These are phyloP conservation scores for Tinospora cordifolia DNA, from an alignment of 164 flowering plant genomes.

Conservation along the genomic window DNA sequence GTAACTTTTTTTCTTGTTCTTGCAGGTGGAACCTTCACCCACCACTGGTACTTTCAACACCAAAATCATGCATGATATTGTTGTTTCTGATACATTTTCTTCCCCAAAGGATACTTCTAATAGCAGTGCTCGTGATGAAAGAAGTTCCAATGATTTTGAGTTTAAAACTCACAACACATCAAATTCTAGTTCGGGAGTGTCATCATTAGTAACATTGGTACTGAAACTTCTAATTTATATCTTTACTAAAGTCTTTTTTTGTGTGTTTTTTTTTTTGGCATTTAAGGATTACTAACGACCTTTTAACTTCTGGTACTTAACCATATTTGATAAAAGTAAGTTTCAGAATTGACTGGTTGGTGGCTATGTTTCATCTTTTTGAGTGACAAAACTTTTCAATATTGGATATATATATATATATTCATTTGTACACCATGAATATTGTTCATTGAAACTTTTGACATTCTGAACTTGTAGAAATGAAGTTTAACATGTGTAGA, in stretches of 20 bases:
- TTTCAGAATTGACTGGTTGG: neutral
- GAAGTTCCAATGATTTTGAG: constrained; percentile 51
- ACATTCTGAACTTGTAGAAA: neutral
- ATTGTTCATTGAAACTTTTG: neutral
- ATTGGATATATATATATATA: neutral
- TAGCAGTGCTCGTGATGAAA: constrained; percentile 28
- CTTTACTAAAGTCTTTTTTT: neutral
- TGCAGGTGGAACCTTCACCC: constrained; percentile 45
- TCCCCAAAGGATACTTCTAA: constrained; percentile 25
- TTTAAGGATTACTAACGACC: neutral
- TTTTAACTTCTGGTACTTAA: neutral
- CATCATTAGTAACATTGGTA: constrained; percentile 43
- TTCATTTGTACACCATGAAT: neutral
- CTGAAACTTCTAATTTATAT: constrained; percentile 3
- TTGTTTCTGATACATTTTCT: constrained; percentile 21
- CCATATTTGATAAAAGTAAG: neutral
- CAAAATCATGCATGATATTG: constrained; percentile 29
- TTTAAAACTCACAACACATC: constrained; percentile 43
- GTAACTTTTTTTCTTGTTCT: neutral
- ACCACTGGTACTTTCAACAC: constrained; percentile 72
- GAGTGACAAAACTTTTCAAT: neutral
- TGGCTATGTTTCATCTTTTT: neutral
- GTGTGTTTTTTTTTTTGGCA: no score
- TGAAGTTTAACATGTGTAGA: no score
- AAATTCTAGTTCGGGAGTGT: constrained; percentile 22